Evolutionary conservation across 2,329 filamentous ascomycete species (phyloP).

Genomic region (Pyrenochaeta sp.): DNA sequence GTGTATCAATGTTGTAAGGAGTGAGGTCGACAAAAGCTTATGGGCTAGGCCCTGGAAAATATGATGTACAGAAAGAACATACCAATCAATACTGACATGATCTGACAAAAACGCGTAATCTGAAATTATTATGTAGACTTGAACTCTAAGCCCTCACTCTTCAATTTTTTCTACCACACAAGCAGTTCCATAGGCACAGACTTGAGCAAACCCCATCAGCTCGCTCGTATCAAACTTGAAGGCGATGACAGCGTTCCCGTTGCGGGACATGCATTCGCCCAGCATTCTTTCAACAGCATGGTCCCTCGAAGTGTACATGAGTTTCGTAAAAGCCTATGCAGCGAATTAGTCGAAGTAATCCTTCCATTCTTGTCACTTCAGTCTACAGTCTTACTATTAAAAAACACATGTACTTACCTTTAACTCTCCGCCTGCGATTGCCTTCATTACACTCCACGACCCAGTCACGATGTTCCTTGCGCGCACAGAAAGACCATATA

Average conservation of each 20-base stretch:
- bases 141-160: too few species aligned
- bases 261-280: conserved; percentile 12
- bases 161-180: conserved; percentile 21
- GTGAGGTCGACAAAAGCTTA: too few species aligned
- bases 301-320: conserved; percentile 15
- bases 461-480: conserved; percentile 66
- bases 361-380: background rate
- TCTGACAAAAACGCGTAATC: too few species aligned
- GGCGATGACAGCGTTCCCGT: conserved; percentile 20
- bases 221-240: conserved; percentile 18
- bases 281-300: conserved; percentile 21
- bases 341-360: too few species aligned
- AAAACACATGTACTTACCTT: background rate
- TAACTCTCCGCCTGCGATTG: conserved; percentile 67
- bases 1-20: too few species aligned
- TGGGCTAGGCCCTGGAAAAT: too few species aligned
- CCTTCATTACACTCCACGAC: conserved; percentile 61
- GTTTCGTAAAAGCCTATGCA: conserved; percentile 8
- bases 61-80: too few species aligned
- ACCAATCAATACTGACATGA: too few species aligned
- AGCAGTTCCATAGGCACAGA: conserved; percentile 21
- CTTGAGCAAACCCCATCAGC: conserved; percentile 15
- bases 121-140: too few species aligned
- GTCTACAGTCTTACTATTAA: background rate
- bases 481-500: conserved; percentile 66